A percentile compares a stretch with the other conserved stretches of the same genome.
phyloP scores from a whole-genome alignment of 2,329 filamentous ascomycete species.

The Pseudogymnoascus sp. region DNA sequence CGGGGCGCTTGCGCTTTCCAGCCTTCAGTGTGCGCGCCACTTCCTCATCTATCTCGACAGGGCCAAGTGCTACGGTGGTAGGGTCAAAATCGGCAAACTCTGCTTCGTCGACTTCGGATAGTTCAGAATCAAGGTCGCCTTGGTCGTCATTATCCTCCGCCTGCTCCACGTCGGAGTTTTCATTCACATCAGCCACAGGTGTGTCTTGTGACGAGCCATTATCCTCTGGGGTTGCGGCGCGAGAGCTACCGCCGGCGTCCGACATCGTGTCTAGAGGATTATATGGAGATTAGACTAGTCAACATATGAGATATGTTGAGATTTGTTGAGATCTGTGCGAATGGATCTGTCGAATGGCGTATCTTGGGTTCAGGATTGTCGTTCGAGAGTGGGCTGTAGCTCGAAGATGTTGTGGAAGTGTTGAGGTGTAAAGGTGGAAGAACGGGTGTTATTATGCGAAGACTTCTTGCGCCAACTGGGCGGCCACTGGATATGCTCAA shows the following conservation, averaged over 20 bases:
- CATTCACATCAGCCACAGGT: not conserved
- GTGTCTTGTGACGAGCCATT: not conserved
- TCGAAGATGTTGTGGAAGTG: not conserved
- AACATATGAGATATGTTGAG: too few relatives aligned
- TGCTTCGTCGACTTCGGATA: constrained; percentile 62
- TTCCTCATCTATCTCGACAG: constrained; percentile 61
- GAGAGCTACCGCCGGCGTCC: not conserved
- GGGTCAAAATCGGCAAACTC: constrained; percentile 64
- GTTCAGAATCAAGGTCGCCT: constrained; percentile 43
- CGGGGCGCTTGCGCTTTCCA: constrained; percentile 56
- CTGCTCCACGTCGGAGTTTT: not conserved
- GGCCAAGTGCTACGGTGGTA: constrained; percentile 53
- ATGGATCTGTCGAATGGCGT: not conserved
- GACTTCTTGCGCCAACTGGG: not conserved
- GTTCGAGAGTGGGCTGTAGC: not conserved
- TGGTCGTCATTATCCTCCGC: constrained; percentile 23
- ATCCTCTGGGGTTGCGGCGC: not conserved
- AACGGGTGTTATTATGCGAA: not conserved
- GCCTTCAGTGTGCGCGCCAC: constrained; percentile 56
- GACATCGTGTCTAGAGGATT: not conserved
- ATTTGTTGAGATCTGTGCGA: not conserved
- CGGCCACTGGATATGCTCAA: not conserved
- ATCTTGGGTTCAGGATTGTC: not conserved
- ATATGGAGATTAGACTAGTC: not conserved
- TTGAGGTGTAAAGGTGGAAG: not conserved